These are phyloP conservation scores for Pharus latifolius DNA, from an alignment of 176 grass and related monocot genomes.

Conservation along the genomic window DNA sequence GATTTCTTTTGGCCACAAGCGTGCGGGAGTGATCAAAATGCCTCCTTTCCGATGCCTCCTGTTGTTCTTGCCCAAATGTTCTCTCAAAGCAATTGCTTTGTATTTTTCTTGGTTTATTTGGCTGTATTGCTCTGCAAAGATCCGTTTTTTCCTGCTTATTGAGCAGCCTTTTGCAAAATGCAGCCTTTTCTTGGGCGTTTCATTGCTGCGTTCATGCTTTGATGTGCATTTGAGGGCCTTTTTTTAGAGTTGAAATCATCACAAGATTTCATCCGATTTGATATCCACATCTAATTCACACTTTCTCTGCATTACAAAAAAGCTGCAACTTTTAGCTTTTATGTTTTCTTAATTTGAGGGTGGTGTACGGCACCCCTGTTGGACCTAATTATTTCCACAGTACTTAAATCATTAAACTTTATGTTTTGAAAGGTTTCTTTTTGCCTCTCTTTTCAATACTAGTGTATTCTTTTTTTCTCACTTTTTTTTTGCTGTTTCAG, in stretches of 20 bases:
- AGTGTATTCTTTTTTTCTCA: neutral
- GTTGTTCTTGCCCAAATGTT: neutral
- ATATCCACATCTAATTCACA: constrained; percentile 8
- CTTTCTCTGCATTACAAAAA: constrained; percentile 29
- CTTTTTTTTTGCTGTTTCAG: constrained; percentile 2
- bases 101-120: neutral
- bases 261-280: constrained; percentile 24
- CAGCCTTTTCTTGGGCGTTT: neutral
- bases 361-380: constrained; percentile 24
- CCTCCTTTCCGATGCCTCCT: neutral
- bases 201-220: neutral
- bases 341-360: constrained; percentile 31
- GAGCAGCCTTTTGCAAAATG: neutral
- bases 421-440: constrained; percentile 14
- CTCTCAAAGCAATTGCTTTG: neutral
- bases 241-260: neutral
- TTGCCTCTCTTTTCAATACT: neutral
- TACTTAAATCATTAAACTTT: neutral
- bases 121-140: neutral
- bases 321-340: constrained; percentile 28
- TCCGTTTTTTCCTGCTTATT: neutral
- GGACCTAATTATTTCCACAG: neutral
- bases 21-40: neutral
- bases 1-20: neutral
- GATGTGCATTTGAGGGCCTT: neutral